Conservation (phyloP, 2,329 filamentous ascomycete genomes). For the Lachnellula willkommii region DNA sequence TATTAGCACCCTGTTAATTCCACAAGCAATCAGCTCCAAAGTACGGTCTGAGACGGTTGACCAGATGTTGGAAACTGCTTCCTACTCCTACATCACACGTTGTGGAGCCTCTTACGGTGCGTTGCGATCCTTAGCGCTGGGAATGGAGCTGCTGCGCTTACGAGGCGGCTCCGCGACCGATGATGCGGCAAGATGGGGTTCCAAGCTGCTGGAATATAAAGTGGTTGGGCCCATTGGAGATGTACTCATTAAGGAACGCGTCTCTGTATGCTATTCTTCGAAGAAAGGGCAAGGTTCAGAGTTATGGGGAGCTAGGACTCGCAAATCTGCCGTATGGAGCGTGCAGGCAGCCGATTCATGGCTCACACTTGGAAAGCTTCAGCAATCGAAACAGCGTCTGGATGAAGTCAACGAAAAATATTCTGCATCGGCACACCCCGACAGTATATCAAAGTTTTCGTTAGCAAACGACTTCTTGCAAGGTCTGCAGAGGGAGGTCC, state of each 20-base stretch:
- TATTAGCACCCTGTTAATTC: conserved; percentile 72
- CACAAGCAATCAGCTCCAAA: conserved; percentile 67
- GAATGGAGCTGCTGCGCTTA: conserved; percentile 75
- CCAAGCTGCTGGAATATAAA: conserved; percentile 70
- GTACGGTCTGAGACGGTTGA: conserved; percentile 75
- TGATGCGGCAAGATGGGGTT: conserved; percentile 81
- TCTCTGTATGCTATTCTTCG: conserved; percentile 77
- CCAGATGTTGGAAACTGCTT: conserved; percentile 81
- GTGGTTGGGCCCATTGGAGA: conserved; percentile 72
- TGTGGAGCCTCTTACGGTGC: conserved; percentile 76
- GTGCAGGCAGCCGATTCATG: conserved; percentile 78
- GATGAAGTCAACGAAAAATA: conserved; percentile 60
- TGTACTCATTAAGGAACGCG: conserved; percentile 77
- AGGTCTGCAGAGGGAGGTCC: conserved; percentile 40
- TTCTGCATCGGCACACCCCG: conserved; percentile 42
- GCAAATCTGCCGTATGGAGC: conserved; percentile 89
- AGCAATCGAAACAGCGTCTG: conserved; percentile 73
- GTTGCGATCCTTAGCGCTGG: conserved; percentile 68
- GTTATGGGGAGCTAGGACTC: conserved; percentile 63
- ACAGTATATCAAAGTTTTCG: conserved; percentile 48
- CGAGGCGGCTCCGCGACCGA: conserved; percentile 76
- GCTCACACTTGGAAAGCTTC: conserved; percentile 69
- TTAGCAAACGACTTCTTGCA: conserved; percentile 49
- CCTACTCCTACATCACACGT: conserved; percentile 86
- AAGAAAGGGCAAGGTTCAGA: conserved; percentile 63